phyloP scores from a whole-genome alignment of 2,329 filamentous ascomycete species.

The Lasiodiplodia sp. region DNA sequence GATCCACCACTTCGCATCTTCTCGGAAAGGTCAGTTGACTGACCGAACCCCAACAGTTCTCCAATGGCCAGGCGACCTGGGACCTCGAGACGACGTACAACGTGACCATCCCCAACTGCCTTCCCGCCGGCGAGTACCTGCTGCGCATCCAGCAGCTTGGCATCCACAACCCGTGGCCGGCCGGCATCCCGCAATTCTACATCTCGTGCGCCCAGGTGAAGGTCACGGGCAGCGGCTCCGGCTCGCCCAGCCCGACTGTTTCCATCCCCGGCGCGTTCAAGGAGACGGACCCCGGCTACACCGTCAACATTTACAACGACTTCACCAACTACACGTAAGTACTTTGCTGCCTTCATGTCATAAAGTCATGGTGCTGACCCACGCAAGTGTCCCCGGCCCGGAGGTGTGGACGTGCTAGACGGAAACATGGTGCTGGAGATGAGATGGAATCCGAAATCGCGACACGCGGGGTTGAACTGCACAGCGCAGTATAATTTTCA shows the following conservation, averaged over 20 bases:
- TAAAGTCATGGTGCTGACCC: not conserved
- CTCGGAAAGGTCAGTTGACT: not conserved
- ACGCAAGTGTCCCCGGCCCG: constrained; percentile 39
- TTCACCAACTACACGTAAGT: constrained; percentile 45
- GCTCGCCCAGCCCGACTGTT: constrained; percentile 34
- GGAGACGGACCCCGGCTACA: constrained; percentile 31
- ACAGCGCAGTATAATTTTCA: not conserved
- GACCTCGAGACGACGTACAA: constrained; percentile 38
- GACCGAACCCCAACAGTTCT: constrained; percentile 35
- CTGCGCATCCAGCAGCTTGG: constrained; percentile 25
- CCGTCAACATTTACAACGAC: constrained; percentile 37
- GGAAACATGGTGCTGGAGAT: not conserved
- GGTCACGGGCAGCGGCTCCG: constrained; percentile 34
- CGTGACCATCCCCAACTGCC: constrained; percentile 36
- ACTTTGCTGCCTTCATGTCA: not conserved
- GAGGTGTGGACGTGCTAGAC: constrained; percentile 46
- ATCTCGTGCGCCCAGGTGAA: constrained; percentile 35
- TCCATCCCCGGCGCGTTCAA: constrained; percentile 37
- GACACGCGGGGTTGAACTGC: not conserved
- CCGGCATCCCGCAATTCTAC: constrained; percentile 31
- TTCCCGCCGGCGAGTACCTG: constrained; percentile 31
- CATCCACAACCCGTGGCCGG: constrained; percentile 23
- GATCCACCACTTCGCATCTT: not conserved
- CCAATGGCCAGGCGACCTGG: constrained; percentile 43
- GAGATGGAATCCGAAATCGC: not conserved